Percentiles rank a stretch among this genome's conserved stretches.
These are phyloP conservation scores for Lasiodiplodia sp. DNA, from an alignment of 2,329 filamentous ascomycete species.

Conservation along the genomic window DNA sequence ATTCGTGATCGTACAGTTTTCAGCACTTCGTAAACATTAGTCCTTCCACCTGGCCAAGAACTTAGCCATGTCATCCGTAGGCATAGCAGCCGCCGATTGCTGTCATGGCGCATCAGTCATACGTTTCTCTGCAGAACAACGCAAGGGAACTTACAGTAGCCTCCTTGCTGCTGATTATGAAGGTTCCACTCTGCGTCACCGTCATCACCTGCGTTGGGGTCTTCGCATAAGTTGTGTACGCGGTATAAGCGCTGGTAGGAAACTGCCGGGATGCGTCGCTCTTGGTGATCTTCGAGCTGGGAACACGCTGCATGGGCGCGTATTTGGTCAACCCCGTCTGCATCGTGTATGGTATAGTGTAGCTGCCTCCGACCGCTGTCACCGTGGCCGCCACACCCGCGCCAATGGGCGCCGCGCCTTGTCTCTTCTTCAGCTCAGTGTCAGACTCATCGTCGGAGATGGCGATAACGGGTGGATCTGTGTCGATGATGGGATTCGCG, in stretches of 20 bases:
- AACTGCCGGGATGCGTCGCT: conserved; percentile 59
- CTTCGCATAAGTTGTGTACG: conserved; percentile 47
- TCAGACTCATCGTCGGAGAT: not conserved
- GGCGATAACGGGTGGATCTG: not conserved
- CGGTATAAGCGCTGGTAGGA: conserved; percentile 64
- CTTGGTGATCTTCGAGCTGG: conserved; percentile 65
- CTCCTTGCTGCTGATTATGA: conserved; percentile 59
- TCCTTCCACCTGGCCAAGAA: conserved; percentile 68
- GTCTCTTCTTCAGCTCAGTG: conserved; percentile 23
- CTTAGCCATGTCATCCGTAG: conserved; percentile 62
- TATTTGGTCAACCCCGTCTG: conserved; percentile 67
- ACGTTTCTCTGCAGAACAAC: not conserved
- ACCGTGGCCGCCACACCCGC: conserved; percentile 36
- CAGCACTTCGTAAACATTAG: conserved; percentile 41
- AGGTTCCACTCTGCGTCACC: conserved; percentile 60
- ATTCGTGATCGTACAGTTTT: conserved; percentile 14
- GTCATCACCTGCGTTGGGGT: conserved; percentile 58
- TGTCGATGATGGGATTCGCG: conserved; percentile 11
- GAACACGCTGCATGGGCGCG: conserved; percentile 67
- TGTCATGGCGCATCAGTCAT: not conserved
- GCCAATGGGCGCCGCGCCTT: conserved; percentile 24
- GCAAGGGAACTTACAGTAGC: conserved; percentile 58
- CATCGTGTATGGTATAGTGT: conserved; percentile 59
- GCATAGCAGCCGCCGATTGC: conserved; percentile 57
- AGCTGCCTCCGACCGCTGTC: conserved; percentile 41